Conservation (phyloP, 345 rosid genomes). For the Pseudoturritis turrita region DNA sequence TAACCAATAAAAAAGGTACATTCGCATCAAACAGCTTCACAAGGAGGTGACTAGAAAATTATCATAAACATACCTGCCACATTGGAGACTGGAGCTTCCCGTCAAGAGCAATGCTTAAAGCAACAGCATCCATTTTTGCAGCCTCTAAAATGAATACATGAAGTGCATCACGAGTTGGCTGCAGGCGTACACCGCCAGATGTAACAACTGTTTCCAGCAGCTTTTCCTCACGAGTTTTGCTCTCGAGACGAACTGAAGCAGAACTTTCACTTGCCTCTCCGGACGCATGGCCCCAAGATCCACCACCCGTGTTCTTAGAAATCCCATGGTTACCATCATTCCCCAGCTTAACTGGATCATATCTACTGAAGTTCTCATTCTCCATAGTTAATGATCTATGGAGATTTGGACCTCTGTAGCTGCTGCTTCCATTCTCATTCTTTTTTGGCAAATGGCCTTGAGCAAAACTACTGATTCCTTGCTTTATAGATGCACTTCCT, state of each 20-base stretch:
- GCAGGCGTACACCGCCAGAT: constrained; percentile 90
- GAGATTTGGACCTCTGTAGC: constrained; percentile 75
- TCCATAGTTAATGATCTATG: constrained; percentile 83
- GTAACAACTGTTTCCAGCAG: constrained; percentile 91
- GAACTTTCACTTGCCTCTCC: constrained; percentile 49
- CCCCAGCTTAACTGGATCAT: constrained; percentile 62
- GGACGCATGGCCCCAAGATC: constrained; percentile 61
- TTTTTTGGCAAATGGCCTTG: constrained; percentile 59
- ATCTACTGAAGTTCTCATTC: constrained; percentile 53
- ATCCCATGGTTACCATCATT: constrained; percentile 49
- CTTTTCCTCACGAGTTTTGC: constrained; percentile 81
- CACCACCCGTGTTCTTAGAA: constrained; percentile 42
- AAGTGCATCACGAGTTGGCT: constrained; percentile 93
- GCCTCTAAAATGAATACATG: constrained; percentile 82
- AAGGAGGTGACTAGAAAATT: background rate
- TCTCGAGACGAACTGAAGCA: constrained; percentile 41
- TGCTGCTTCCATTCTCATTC: constrained; percentile 73
- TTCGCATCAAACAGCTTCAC: background rate
- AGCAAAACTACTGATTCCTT: constrained; percentile 73
- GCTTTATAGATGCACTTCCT: constrained; percentile 93
- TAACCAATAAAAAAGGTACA: background rate
- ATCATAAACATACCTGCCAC: constrained; percentile 72
- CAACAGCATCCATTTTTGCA: constrained; percentile 71
- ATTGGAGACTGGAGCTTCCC: constrained; percentile 78
- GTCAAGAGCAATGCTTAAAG: constrained; percentile 74